These are phyloP conservation scores for Pichia heedii DNA, from an alignment of 805 yeast species.

Conservation along the genomic window DNA sequence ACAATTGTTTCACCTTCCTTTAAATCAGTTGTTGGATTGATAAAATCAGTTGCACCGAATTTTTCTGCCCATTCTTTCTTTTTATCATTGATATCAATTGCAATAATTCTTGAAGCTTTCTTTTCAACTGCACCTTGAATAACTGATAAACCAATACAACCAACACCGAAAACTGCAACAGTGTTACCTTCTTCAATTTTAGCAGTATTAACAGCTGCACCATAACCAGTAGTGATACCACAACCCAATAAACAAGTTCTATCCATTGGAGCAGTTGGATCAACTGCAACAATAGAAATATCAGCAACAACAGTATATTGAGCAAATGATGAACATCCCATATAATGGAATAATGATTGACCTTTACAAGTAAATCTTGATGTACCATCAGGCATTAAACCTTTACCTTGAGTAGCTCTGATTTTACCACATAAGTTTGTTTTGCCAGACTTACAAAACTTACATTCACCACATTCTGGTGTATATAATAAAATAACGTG, in stretches of 20 bases:
- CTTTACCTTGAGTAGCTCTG: conserved; percentile 96
- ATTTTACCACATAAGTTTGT: conserved; percentile 94
- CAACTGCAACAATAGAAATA: conserved; percentile 89
- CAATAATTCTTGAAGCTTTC: conserved; percentile 74
- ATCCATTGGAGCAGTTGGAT: conserved; percentile 75
- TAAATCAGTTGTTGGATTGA: conserved; percentile 67
- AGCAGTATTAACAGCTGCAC: conserved; percentile 94
- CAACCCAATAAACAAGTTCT: conserved; percentile 92
- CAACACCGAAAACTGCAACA: conserved; percentile 96
- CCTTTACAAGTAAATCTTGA: conserved; percentile 83
- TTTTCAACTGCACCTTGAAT: conserved; percentile 88
- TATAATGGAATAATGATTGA: conserved; percentile 76
- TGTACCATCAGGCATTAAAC: conserved; percentile 98
- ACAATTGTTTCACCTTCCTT: conserved; percentile 71
- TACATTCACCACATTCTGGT: conserved; percentile 93
- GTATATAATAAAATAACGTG: conserved; percentile 91
- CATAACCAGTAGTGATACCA: conserved; percentile 97
- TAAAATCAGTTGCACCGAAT: conserved; percentile 93
- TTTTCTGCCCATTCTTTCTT: conserved; percentile 80
- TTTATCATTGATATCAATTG: conserved; percentile 76
- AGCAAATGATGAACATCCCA: conserved; percentile 97
- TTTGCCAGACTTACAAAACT: conserved; percentile 90
- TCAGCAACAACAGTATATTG: conserved; percentile 98
- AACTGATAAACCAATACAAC: conserved; percentile 93
- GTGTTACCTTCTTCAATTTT: conserved; percentile 84